Percentiles rank a stretch among this genome's conserved stretches.
Evolutionary conservation across 441 rosid genomes (phyloP).

Genomic region (Omphalea diandra): DNA sequence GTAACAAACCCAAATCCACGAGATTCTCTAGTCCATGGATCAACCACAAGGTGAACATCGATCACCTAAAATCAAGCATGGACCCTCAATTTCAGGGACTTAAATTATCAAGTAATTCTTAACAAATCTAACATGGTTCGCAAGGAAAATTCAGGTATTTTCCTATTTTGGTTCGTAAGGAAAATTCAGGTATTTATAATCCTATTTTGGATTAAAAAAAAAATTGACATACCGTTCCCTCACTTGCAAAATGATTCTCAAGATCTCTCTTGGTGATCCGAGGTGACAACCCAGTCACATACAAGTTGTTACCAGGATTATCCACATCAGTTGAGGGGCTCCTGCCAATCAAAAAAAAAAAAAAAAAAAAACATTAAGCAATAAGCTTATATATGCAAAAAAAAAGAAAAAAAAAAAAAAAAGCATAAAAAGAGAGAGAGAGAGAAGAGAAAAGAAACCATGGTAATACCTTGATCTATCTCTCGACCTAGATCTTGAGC

Average conservation of each 20-base stretch:
- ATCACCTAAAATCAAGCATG: constrained; percentile 50
- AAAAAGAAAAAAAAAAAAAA: background rate
- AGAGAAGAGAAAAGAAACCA: background rate
- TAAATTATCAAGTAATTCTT: background rate
- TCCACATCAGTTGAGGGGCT: constrained; percentile 62
- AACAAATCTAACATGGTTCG: no score
- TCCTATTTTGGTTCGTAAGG: no score
- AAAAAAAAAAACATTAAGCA: background rate
- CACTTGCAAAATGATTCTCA: constrained; percentile 67
- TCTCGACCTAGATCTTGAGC: constrained; percentile 51
- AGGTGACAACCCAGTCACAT: constrained; percentile 87
- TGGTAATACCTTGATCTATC: constrained; percentile 32
- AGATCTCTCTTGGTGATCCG: constrained; percentile 71
- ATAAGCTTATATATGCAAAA: background rate
- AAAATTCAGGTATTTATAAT: no score
- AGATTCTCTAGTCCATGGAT: constrained; percentile 91
- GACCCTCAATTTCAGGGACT: background rate
- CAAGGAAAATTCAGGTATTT: no score
- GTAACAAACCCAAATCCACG: constrained; percentile 95
- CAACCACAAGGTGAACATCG: constrained; percentile 88
- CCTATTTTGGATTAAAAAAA: background rate
- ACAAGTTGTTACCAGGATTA: constrained; percentile 90
- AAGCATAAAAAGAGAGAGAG: no score
- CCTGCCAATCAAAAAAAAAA: constrained; percentile 35
- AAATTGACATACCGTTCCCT: constrained; percentile 59